A percentile compares a stretch with the other conserved stretches of the same genome.
Evolutionary conservation across 129 eudicot species (phyloP).

Genomic region (Artemisia annua): DNA sequence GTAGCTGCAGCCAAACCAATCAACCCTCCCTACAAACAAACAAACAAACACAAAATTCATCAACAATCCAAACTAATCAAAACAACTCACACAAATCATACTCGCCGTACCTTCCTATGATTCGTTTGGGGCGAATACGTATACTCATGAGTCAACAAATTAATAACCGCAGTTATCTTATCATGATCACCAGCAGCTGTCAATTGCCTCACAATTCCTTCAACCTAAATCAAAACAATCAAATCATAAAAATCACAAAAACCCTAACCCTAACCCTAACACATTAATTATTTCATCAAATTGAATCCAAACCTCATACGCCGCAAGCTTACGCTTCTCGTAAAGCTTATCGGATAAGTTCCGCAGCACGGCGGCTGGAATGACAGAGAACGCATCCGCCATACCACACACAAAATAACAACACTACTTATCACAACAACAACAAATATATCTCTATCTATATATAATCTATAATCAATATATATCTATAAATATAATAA

Average conservation of each 20-base stretch:
- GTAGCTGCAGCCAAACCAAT: slow-evolving; percentile 98
- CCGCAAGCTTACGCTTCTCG: slow-evolving; percentile 93
- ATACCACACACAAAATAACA: slow-evolving; percentile 28
- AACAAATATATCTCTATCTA: too few species aligned
- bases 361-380: slow-evolving; percentile 81
- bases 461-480: too few species aligned
- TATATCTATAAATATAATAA: background rate
- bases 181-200: slow-evolving; percentile 76
- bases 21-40: slow-evolving; percentile 73
- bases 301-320: slow-evolving; percentile 65
- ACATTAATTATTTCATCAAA: background rate
- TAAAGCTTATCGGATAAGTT: slow-evolving; percentile 86
- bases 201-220: slow-evolving; percentile 87
- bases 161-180: slow-evolving; percentile 77
- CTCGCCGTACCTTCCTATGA: slow-evolving; percentile 71
- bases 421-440: too few species aligned
- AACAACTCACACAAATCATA: background rate
- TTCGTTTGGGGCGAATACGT: slow-evolving; percentile 81
- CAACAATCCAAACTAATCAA: slow-evolving; percentile 19
- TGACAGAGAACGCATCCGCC: slow-evolving; percentile 78
- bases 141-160: slow-evolving; percentile 70
- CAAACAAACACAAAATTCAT: slow-evolving; percentile 4
- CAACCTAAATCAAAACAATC: slow-evolving; percentile 59
- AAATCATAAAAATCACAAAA: slow-evolving; percentile 28
- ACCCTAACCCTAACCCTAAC: background rate